Conservation (phyloP, 768 basidiomycete genomes). For the Hericium erinaceus region DNA sequence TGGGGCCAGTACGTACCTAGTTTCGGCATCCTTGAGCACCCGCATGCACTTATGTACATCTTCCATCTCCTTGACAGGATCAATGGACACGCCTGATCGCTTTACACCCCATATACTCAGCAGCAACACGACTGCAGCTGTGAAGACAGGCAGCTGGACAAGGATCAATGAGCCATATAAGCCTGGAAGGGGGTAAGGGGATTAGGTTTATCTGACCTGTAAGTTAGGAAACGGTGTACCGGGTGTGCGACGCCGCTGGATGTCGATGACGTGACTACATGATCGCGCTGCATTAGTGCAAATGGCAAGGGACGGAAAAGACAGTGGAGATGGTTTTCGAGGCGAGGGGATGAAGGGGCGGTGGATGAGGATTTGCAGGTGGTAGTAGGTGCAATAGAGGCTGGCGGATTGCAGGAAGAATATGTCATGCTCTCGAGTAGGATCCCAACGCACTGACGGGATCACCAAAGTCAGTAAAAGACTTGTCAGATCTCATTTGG, state of each 20-base stretch:
- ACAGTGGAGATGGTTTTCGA: conserved; percentile 21
- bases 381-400: conserved; percentile 33
- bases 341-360: conserved; percentile 38
- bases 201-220: conserved; percentile 3
- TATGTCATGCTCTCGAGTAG: conserved; percentile 9
- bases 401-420: conserved; percentile 27
- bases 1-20: background rate
- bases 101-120: conserved; percentile 34
- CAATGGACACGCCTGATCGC: conserved; percentile 12
- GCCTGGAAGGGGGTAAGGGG: background rate
- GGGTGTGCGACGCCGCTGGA: conserved; percentile 18
- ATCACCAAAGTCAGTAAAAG: conserved; percentile 21
- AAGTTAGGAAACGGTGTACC: conserved; percentile 11
- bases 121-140: conserved; percentile 32
- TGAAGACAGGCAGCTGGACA: conserved; percentile 24
- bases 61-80: conserved; percentile 12
- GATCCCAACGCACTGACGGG: conserved; percentile 17
- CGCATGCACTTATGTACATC: conserved; percentile 17
- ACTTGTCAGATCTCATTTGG: background rate
- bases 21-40: conserved; percentile 11
- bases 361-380: conserved; percentile 36
- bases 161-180: conserved; percentile 6
- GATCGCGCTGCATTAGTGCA: conserved; percentile 43
- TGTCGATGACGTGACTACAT: conserved; percentile 33
- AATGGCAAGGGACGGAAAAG: conserved; percentile 39